Percentiles rank a stretch among this genome's conserved stretches.
Evolutionary conservation across 164 flowering plant species (phyloP).

Genomic region (Magnolia kwangsiensis): DNA sequence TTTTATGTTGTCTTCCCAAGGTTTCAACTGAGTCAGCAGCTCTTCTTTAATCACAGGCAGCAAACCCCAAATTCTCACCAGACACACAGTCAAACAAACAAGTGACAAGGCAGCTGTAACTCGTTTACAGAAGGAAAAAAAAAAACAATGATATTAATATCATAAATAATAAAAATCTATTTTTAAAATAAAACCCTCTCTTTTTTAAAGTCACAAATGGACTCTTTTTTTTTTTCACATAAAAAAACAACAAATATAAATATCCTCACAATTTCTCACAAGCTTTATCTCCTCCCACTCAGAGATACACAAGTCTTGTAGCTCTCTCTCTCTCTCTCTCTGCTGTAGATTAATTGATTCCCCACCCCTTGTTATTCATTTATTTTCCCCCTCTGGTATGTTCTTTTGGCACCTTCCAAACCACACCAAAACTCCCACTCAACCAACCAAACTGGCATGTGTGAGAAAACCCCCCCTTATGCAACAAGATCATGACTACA

Average conservation of each 20-base stretch:
- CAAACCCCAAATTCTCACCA: conserved; percentile 26
- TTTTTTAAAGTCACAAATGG: conserved; percentile 10
- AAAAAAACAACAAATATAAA: conserved; percentile 10
- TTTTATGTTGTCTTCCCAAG: conserved; percentile 30
- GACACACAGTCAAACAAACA: conserved; percentile 26
- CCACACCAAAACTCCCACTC: conserved; percentile 35
- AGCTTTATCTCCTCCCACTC: conserved; percentile 1
- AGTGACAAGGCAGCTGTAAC: conserved; percentile 15
- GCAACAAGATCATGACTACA: conserved; percentile 15
- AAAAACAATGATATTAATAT: conserved; percentile 13
- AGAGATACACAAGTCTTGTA: no score
- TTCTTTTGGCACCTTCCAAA: conserved; percentile 4
- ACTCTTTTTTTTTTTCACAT: conserved; percentile 12
- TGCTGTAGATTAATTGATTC: conserved; percentile 26
- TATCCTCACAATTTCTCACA: conserved; percentile 3
- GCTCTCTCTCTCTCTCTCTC: conserved; percentile 3
- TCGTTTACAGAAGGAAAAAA: neutral
- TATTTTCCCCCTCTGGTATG: conserved; percentile 4
- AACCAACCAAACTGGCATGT: conserved; percentile 25
- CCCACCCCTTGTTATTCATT: conserved; percentile 25
- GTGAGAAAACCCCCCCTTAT: conserved; percentile 16
- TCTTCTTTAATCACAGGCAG: conserved; percentile 19
- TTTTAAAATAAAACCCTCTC: conserved; percentile 10
- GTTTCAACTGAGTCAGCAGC: conserved; percentile 1
- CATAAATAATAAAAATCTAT: conserved; percentile 4